Base-by-base conservation (phyloP, 169 alveolate genomes). In the Cryptosporidium sp. region DNA sequence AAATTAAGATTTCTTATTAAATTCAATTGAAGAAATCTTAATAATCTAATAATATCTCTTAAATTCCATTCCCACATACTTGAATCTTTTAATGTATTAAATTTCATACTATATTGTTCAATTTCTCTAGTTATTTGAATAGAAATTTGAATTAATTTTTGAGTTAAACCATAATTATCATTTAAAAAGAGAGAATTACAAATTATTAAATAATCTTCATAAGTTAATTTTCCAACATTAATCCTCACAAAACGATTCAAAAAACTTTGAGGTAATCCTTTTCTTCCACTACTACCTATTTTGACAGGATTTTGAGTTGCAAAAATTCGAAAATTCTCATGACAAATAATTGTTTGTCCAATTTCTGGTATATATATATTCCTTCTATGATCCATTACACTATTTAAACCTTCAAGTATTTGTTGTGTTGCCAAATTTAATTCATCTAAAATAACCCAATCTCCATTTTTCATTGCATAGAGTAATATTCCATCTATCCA, bases 381-480 rank as follows among this genome's bases (percentile, higher is more conserved):
- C 75, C 98, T 96, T 75, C 99, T 96, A 85, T 98, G 99, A 93
- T 99, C 99, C 89, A 98, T 93, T 48, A 99, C 93, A 8, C 99
- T 97, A 92, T 99, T 99, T 60, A 98, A 93, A 10, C 99, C 99
- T 93, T 99, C 99, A 67, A 99, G 92, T 12, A 98, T 98, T 91
- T 97, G 98, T 95, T 98, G 99, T 26, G 98, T 96, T 12, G 99
- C 99, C 84, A 99, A 93, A 84, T 99, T 99, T 85, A 99, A 95
- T 94, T 99, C 99, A 85, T 99, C 99, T 31, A 99, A 94, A 61
- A 99, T 92, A 33, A 98, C 95, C 99, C 99, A 99, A 73, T 97
- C 95, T 1, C 99, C 99, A 65, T 95, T 95, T 70, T 97, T 94
- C 92, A 98, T 92, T 10, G 99, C 99, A 18, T 96, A 96, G 58